Conservation (phyloP, 2,329 filamentous ascomycete species). For the Nothophoma quercina region DNA sequence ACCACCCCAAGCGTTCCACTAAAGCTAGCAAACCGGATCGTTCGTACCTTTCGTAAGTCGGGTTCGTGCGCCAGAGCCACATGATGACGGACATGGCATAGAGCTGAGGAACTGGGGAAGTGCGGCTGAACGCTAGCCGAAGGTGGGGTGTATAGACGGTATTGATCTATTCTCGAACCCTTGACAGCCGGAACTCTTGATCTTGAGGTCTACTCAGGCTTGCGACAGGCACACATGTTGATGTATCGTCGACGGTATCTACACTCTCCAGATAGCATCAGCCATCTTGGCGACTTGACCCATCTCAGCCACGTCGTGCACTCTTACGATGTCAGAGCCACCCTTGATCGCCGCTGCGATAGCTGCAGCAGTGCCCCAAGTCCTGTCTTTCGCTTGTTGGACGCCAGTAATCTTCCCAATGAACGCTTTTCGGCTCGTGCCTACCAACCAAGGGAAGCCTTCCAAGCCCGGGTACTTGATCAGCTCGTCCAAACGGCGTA, state of each 20-base stretch:
- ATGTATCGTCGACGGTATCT: neutral
- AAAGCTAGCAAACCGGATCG: neutral
- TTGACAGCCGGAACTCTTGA: neutral
- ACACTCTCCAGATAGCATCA: conserved; percentile 82
- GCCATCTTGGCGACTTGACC: conserved; percentile 81
- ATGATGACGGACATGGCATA: conserved; percentile 2
- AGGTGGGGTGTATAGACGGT: neutral
- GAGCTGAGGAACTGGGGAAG: neutral
- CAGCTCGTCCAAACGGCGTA: conserved; percentile 72
- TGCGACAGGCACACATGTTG: neutral
- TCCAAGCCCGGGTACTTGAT: conserved; percentile 59
- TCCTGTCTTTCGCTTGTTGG: conserved; percentile 71
- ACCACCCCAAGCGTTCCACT: neutral
- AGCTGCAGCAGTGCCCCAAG: conserved; percentile 87
- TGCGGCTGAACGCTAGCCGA: conserved; percentile 10
- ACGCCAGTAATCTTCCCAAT: conserved; percentile 84
- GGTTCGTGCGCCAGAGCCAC: neutral
- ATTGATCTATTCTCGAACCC: conserved; percentile 6
- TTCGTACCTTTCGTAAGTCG: neutral
- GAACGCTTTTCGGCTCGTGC: conserved; percentile 88
- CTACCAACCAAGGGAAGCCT: conserved; percentile 86
- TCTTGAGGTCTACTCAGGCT: neutral
- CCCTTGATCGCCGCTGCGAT: conserved; percentile 85
- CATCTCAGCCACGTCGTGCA: conserved; percentile 93
- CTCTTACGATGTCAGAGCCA: conserved; percentile 88